Conservation (phyloP, 805 yeast species). For the Candida yuanshanica region DNA sequence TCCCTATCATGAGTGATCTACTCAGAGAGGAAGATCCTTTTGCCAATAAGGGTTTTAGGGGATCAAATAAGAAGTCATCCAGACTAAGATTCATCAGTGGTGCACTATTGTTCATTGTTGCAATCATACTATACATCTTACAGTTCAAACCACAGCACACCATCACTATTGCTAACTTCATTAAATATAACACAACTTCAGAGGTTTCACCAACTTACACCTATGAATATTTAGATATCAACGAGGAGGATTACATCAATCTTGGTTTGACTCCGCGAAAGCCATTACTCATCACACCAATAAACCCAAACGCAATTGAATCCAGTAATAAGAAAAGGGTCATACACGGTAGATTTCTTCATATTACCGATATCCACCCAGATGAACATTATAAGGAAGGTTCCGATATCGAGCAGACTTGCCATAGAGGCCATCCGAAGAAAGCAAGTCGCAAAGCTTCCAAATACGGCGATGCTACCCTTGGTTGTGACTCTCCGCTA, state of each 20-base stretch:
- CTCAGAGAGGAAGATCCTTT: background rate
- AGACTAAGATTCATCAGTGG: background rate
- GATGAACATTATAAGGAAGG: slow-evolving; percentile 61
- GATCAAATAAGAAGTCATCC: background rate
- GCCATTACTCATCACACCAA: slow-evolving; percentile 24
- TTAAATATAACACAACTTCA: background rate
- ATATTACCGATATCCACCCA: slow-evolving; percentile 83
- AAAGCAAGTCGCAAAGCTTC: slow-evolving; percentile 45
- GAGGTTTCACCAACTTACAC: slow-evolving; percentile 1
- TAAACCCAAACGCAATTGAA: slow-evolving; percentile 1
- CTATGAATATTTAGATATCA: slow-evolving; percentile 12
- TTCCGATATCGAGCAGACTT: slow-evolving; percentile 39
- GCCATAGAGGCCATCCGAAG: slow-evolving; percentile 45
- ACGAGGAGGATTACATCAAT: slow-evolving; percentile 25
- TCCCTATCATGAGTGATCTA: background rate
- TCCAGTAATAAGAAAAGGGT: slow-evolving; percentile 7
- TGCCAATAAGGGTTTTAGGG: background rate
- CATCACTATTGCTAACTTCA: background rate
- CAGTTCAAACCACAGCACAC: background rate
- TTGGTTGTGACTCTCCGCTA: slow-evolving; percentile 76
- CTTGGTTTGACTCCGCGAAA: slow-evolving; percentile 38
- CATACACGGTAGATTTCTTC: slow-evolving; percentile 72
- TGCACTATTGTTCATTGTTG: background rate
- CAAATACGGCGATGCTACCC: slow-evolving; percentile 65
- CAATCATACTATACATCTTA: background rate